A percentile compares a stretch with the other conserved stretches of the same genome.
These are phyloP conservation scores for Talaromyces thailandensis DNA, from an alignment of 495 filamentous ascomycete species.

Conservation along the genomic window DNA sequence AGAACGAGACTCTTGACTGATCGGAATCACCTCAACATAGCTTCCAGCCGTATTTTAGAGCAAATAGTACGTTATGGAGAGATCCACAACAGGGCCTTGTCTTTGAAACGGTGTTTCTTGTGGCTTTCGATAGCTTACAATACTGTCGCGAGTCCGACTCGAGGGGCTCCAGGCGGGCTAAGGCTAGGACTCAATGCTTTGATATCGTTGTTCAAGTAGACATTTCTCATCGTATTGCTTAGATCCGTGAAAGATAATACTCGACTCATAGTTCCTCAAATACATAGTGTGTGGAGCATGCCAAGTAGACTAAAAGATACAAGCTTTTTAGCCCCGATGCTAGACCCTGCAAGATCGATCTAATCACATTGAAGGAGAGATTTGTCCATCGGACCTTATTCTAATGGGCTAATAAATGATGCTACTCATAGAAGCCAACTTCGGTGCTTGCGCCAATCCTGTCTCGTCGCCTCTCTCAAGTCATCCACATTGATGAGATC, in stretches of 20 bases:
- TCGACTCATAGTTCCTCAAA: neutral
- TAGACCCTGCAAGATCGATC: neutral
- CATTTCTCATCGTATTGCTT: too few species aligned
- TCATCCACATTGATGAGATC: conserved; percentile 9
- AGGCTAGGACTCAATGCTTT: too few species aligned
- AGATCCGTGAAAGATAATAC: neutral
- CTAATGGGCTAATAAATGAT: neutral
- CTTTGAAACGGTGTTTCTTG: too few species aligned
- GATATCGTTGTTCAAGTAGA: too few species aligned
- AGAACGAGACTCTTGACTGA: too few species aligned
- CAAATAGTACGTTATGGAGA: too few species aligned
- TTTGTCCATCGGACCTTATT: neutral
- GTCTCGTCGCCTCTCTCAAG: conserved; percentile 13
- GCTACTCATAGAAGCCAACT: conserved; percentile 8
- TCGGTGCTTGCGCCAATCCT: conserved; percentile 13
- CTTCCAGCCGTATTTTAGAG: too few species aligned
- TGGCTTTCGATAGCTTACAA: too few species aligned
- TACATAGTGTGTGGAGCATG: neutral
- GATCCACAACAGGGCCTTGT: too few species aligned
- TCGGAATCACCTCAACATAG: too few species aligned
- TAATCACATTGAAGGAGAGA: neutral
- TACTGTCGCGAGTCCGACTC: too few species aligned
- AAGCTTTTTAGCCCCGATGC: neutral
- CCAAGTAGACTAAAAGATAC: neutral
- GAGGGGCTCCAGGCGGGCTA: too few species aligned